Conservation (phyloP, 208 protist species). For the Lotmaria passim region DNA sequence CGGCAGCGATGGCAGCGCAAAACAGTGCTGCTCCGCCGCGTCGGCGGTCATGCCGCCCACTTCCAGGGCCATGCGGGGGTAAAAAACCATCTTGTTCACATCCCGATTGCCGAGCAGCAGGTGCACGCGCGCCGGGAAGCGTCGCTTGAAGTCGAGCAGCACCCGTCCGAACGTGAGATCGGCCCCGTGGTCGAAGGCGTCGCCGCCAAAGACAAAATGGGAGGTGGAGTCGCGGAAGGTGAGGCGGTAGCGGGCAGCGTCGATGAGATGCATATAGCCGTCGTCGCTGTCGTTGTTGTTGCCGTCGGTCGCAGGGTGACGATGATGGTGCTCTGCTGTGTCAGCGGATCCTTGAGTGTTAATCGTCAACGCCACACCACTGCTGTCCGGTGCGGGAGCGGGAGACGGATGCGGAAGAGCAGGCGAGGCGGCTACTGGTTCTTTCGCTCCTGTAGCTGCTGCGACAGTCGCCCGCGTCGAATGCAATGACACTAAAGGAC, state of each 20-base stretch:
- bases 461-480: background rate
- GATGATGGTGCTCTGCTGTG: background rate
- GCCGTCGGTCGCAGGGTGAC: background rate
- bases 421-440: background rate
- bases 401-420: background rate
- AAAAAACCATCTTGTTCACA: conserved; percentile 90
- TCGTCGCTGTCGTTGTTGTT: background rate
- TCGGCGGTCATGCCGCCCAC: conserved; percentile 23
- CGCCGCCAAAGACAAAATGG: conserved; percentile 91
- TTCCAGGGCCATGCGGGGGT: conserved; percentile 35
- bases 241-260: conserved; percentile 34
- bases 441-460: background rate
- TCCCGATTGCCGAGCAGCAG: conserved; percentile 92
- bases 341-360: background rate
- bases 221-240: conserved; percentile 50
- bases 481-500: background rate
- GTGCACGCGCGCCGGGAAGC: conserved; percentile 79
- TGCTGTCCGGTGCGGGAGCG: background rate
- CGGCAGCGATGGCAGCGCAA: conserved; percentile 24
- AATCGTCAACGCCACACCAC: background rate
- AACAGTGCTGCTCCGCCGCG: conserved; percentile 34
- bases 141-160: conserved; percentile 78
- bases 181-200: conserved; percentile 86
- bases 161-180: conserved; percentile 68
- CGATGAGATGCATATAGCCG: conserved; percentile 20